Evolutionary conservation across 345 rosid genomes (phyloP).

Genomic region (Eutrema yunnanense): DNA sequence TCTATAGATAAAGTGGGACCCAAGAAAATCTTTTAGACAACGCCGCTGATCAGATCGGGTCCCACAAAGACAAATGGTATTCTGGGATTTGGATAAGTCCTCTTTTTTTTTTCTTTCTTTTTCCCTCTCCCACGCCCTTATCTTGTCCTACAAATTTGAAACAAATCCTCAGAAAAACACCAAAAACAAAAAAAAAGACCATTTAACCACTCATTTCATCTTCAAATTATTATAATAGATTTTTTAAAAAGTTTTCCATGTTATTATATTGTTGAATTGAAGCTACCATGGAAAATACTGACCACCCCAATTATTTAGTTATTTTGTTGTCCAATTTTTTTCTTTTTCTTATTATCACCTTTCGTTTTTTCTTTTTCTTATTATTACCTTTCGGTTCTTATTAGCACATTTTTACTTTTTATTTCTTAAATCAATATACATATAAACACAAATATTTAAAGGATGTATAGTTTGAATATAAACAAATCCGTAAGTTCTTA

Average conservation of each 20-base stretch:
- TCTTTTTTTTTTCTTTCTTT: not conserved
- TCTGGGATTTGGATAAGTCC: slow-evolving; percentile 20
- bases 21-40: slow-evolving; percentile 23
- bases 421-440: not conserved
- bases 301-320: not conserved
- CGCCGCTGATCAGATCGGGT: slow-evolving; percentile 31
- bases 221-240: not conserved
- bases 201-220: slow-evolving; percentile 8
- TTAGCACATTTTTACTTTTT: not conserved
- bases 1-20: slow-evolving; percentile 34
- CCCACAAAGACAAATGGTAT: slow-evolving; percentile 19
- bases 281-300: not conserved
- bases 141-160: slow-evolving; percentile 18
- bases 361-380: not conserved
- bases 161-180: not conserved
- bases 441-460: not conserved
- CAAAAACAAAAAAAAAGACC: not conserved
- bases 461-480: not conserved
- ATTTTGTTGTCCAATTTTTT: not conserved
- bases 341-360: not conserved
- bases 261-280: not conserved
- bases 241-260: not conserved
- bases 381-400: not conserved
- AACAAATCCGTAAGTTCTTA: not conserved
- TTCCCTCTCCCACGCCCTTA: slow-evolving; percentile 7